Evolutionary conservation across 805 yeast genomes (phyloP), one percentile per base, ranked within the genome.

Genomic region (Candida alai): DNA sequence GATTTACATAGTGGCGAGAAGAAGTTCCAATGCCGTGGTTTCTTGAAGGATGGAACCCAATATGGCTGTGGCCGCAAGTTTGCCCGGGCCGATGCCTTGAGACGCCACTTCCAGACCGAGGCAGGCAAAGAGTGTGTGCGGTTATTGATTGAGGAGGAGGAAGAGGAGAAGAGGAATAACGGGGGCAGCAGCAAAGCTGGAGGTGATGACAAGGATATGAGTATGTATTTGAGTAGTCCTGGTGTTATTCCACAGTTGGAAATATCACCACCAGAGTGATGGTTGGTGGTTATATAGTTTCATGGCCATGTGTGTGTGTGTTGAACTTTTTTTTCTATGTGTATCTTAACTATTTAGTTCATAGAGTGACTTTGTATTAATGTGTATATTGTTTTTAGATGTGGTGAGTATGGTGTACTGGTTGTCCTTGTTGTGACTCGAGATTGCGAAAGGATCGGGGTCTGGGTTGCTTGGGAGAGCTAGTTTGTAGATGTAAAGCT

Each of bases 1-100:
- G 73, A 67, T 47, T 62, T 84, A 39, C 94, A 84, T 50, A 66
- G 80, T 4, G 93, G 93, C 1, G 83, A 81, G 55, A 84, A 82
- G 59, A 68, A 78, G 45, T 84, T 70, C 49, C 81, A 79, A 45
- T 84, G 94, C 55, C 73, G 73, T 41, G 94, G 94, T 2, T 49
- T 60, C 4, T 56, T 82, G 36, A 70, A 73, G 40, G 73, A 74
- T 48, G 82, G 83, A 2, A 45, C 58, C n/a, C 62, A 62, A 7
- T 66, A 64, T 37, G 73, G 73, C 1, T 67, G 73, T 49, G 72
- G 71, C 1, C 48, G 72, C 22, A 58, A 63, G 37, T 67, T 67
- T 51, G 73, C 73, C 5, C 49, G 73, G 11, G 71, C 73, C 2
- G 73, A 67, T 42, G 73, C 73, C 9, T 49, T 67, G 30, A 48